Evolutionary conservation across 495 filamentous ascomycete species (phyloP).

Genomic region (Parachaetomium inaequale): DNA sequence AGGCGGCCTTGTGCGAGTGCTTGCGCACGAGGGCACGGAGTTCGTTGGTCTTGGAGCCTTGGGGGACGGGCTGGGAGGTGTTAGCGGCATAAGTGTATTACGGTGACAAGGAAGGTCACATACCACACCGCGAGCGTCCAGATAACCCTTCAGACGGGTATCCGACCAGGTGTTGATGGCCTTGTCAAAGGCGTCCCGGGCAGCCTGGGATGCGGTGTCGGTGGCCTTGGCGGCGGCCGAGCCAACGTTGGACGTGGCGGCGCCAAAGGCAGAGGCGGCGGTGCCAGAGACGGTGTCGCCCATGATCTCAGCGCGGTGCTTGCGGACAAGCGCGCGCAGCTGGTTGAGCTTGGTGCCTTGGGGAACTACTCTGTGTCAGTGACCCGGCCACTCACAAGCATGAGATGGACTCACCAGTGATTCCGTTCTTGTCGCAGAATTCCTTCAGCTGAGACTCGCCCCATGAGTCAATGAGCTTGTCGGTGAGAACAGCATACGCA

Average conservation of each 20-base stretch:
- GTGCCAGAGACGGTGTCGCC: conserved; percentile 62
- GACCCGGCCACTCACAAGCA: conserved; percentile 25
- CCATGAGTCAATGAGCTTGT: conserved; percentile 86
- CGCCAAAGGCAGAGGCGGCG: conserved; percentile 65
- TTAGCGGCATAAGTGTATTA: not conserved
- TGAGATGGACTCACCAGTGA: conserved; percentile 41
- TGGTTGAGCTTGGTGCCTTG: conserved; percentile 90
- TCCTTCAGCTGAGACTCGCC: conserved; percentile 82
- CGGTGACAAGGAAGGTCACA: not conserved
- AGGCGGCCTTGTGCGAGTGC: conserved; percentile 67
- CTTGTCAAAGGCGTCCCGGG: conserved; percentile 63
- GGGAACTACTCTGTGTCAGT: conserved; percentile 63
- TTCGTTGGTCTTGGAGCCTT: conserved; percentile 72
- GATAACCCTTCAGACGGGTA: conserved; percentile 70
- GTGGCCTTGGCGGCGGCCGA: conserved; percentile 76
- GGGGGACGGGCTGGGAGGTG: conserved; percentile 62
- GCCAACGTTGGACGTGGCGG: conserved; percentile 76
- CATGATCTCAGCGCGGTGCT: conserved; percentile 72
- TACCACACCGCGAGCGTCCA: conserved; percentile 59
- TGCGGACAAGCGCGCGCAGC: conserved; percentile 83
- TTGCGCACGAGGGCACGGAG: conserved; percentile 71
- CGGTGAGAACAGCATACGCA: conserved; percentile 67
- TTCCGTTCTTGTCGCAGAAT: conserved; percentile 85
- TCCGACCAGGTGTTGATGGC: conserved; percentile 65
- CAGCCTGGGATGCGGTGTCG: conserved; percentile 60